Percentiles rank a stretch among this genome's conserved stretches.
phyloP scores from a whole-genome alignment of 306 rosid species.

The Citrullus amarus region DNA sequence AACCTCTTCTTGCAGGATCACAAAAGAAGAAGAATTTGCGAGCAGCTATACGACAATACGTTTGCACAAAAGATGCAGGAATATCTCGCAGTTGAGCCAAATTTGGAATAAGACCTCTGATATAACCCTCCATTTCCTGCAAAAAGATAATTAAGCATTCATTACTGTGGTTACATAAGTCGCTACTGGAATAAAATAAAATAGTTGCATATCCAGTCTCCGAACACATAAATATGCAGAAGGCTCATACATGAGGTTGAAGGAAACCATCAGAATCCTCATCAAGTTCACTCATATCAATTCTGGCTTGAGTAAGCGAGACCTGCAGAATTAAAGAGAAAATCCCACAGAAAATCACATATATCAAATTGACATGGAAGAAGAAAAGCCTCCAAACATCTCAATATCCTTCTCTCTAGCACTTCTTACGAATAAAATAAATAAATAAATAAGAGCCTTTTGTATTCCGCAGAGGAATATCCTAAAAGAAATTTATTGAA shows the following conservation, averaged over 20 bases:
- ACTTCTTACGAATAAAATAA: not conserved
- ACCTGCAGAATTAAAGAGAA: constrained; percentile 43
- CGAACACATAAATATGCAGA: constrained; percentile 14
- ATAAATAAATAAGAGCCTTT: not conserved
- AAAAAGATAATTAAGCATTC: not conserved
- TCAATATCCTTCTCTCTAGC: not conserved
- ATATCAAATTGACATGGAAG: not conserved
- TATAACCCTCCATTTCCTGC: constrained; percentile 92
- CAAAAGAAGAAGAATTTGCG: constrained; percentile 97
- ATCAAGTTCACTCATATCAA: constrained; percentile 98
- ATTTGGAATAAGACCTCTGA: constrained; percentile 92
- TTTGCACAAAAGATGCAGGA: constrained; percentile 51
- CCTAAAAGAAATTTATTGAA: not conserved
- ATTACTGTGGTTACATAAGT: not conserved
- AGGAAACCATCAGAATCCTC: constrained; percentile 98
- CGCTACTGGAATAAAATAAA: not conserved
- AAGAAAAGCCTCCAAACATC: not conserved
- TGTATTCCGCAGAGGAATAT: not conserved
- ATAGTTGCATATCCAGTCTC: constrained; percentile 5
- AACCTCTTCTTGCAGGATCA: constrained; percentile 97
- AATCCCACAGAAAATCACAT: not conserved
- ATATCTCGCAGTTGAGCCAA: constrained; percentile 90
- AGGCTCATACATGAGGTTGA: constrained; percentile 61
- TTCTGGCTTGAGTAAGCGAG: constrained; percentile 95
- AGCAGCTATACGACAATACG: constrained; percentile 94